phyloP scores from a whole-genome alignment of 2,329 filamentous ascomycete genomes.

The Aspergillus sp. region DNA sequence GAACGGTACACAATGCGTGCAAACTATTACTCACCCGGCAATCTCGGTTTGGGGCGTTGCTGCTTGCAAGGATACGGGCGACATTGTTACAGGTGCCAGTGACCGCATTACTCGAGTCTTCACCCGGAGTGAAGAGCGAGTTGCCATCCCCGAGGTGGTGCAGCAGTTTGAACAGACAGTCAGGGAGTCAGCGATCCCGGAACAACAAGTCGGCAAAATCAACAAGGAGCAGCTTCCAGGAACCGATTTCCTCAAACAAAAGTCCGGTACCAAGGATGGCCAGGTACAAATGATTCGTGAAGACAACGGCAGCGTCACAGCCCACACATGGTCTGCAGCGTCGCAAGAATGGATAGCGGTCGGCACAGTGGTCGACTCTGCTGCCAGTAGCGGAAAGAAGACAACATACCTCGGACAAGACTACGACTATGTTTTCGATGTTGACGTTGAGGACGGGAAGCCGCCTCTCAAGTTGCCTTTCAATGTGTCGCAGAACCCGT shows the following conservation, averaged over 20 bases:
- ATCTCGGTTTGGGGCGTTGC: conserved; percentile 95
- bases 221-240: conserved; percentile 92
- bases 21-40: conserved; percentile 95
- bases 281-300: conserved; percentile 92
- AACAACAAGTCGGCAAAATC: conserved; percentile 77
- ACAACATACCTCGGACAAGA: conserved; percentile 77
- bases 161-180: conserved; percentile 79
- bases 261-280: conserved; percentile 90
- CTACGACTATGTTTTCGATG: conserved; percentile 95
- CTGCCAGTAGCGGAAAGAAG: conserved; percentile 77
- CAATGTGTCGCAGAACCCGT: conserved; percentile 89
- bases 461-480: conserved; percentile 91
- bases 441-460: conserved; percentile 92
- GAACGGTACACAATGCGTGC: conserved; percentile 77
- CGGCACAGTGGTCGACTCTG: conserved; percentile 90
- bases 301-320: conserved; percentile 75
- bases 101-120: conserved; percentile 85
- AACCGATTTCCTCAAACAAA: conserved; percentile 77
- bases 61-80: conserved; percentile 76
- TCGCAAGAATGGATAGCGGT: conserved; percentile 79
- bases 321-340: conserved; percentile 79
- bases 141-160: conserved; percentile 67
- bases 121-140: conserved; percentile 66
- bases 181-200: conserved; percentile 79
- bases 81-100: conserved; percentile 91